Percentiles rank a stretch among this genome's conserved stretches.
These are phyloP conservation scores for Solanum etuberosum DNA, from an alignment of 257 asterid genomes.

Conservation along the genomic window DNA sequence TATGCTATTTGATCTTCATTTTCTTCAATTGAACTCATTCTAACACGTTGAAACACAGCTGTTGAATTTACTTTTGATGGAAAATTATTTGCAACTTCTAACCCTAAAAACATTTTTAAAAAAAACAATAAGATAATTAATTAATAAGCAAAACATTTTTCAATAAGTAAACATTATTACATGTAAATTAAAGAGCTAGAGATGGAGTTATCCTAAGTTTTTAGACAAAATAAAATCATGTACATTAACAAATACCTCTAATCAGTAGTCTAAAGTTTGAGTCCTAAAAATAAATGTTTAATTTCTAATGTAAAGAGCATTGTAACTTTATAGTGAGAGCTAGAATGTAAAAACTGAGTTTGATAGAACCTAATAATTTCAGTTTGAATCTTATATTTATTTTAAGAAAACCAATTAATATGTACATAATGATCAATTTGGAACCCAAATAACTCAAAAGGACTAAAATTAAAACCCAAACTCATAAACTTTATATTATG, in stretches of 20 bases:
- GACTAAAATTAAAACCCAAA: not conserved
- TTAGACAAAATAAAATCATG: not conserved
- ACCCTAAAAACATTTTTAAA: constrained; percentile 25
- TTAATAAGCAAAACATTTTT: not conserved
- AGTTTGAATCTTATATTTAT: not conserved
- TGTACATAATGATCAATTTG: not conserved
- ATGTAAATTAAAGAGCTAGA: not conserved
- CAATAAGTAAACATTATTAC: not conserved
- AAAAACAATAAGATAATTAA: not conserved
- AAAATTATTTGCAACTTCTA: constrained; percentile 66
- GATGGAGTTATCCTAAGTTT: too few species aligned
- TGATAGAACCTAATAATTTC: not conserved
- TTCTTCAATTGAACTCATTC: constrained; percentile 66
- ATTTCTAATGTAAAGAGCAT: not conserved
- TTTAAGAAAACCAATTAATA: not conserved
- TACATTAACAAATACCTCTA: not conserved
- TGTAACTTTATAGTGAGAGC: not conserved
- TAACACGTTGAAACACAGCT: constrained; percentile 75
- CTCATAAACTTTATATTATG: not conserved
- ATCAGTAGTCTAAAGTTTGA: not conserved
- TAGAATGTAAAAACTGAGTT: not conserved
- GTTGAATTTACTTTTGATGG: constrained; percentile 69
- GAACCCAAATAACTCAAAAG: not conserved
- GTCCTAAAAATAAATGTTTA: not conserved
- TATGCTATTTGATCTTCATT: constrained; percentile 70